Evolutionary conservation across 805 yeast species (phyloP).

Genomic region (Blastobotrys terrestris): DNA sequence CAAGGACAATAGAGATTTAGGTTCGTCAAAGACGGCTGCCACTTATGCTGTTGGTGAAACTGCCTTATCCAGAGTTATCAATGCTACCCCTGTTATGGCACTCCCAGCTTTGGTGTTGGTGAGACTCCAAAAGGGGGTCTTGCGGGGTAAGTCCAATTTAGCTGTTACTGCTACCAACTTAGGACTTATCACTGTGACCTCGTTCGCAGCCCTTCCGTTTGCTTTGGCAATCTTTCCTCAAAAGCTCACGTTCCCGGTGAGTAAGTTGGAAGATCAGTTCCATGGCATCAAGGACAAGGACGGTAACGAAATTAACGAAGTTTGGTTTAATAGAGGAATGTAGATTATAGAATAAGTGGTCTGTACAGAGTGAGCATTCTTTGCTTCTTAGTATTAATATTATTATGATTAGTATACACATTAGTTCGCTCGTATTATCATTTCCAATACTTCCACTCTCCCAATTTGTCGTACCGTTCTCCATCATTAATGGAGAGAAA

Average conservation of each 20-base stretch:
- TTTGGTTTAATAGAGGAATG: slow-evolving; percentile 92
- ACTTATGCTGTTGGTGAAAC: slow-evolving; percentile 93
- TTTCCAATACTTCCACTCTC: too few species aligned
- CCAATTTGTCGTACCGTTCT: too few species aligned
- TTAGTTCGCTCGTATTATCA: too few species aligned
- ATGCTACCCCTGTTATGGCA: slow-evolving; percentile 97
- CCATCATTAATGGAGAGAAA: background rate
- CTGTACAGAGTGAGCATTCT: too few species aligned
- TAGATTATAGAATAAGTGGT: slow-evolving; percentile 36
- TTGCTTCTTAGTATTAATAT: too few species aligned
- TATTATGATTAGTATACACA: too few species aligned
- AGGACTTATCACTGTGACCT: slow-evolving; percentile 78
- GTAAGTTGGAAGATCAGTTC: slow-evolving; percentile 59
- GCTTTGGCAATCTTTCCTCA: slow-evolving; percentile 96
- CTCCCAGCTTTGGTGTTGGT: slow-evolving; percentile 85
- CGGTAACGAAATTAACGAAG: slow-evolving; percentile 52
- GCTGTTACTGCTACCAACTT: slow-evolving; percentile 69
- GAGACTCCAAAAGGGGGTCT: slow-evolving; percentile 61
- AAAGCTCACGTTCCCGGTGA: slow-evolving; percentile 55
- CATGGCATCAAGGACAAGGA: slow-evolving; percentile 48
- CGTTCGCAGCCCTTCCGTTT: slow-evolving; percentile 85
- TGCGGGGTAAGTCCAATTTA: slow-evolving; percentile 61
- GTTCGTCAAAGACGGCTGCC: slow-evolving; percentile 82
- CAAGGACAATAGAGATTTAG: slow-evolving; percentile 37
- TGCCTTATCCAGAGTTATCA: slow-evolving; percentile 88